Conservation (phyloP, 1,139 yeast genomes). For the Pichia sp. region DNA sequence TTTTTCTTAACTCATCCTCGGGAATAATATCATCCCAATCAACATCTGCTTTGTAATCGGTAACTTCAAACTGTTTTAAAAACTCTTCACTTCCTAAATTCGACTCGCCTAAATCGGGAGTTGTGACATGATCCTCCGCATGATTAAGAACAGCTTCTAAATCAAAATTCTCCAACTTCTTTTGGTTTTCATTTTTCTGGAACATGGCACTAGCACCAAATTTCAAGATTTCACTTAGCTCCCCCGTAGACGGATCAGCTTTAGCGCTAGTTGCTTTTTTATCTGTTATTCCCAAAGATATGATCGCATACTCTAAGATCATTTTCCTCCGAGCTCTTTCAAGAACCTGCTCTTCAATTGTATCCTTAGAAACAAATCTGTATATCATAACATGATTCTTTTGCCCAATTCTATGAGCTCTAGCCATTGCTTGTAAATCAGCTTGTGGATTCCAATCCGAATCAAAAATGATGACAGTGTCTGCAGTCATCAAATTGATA, state of each 20-base stretch:
- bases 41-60: conserved; percentile 96
- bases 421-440: conserved; percentile 98
- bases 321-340: conserved; percentile 97
- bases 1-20: conserved; percentile 80
- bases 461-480: conserved; percentile 94
- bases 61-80: conserved; percentile 93
- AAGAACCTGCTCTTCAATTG: conserved; percentile 94
- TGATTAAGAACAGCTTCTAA: conserved; percentile 93
- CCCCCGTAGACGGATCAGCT: conserved; percentile 77
- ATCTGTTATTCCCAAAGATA: conserved; percentile 92
- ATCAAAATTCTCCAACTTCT: conserved; percentile 90
- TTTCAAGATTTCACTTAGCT: conserved; percentile 86
- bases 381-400: conserved; percentile 96
- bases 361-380: conserved; percentile 92
- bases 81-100: conserved; percentile 98
- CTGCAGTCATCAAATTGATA: conserved; percentile 97
- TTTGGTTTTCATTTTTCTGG: conserved; percentile 78
- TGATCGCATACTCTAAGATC: conserved; percentile 97
- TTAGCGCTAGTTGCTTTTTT: conserved; percentile 47
- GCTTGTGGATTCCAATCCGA: conserved; percentile 99
- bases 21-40: conserved; percentile 99
- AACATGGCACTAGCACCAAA: conserved; percentile 99
- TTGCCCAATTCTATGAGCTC: conserved; percentile 99
- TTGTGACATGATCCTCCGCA: conserved; percentile 95
- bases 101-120: conserved; percentile 95